Base-by-base conservation (phyloP, 768 basidiomycete species). In the Panaeolus papilionaceus region DNA sequence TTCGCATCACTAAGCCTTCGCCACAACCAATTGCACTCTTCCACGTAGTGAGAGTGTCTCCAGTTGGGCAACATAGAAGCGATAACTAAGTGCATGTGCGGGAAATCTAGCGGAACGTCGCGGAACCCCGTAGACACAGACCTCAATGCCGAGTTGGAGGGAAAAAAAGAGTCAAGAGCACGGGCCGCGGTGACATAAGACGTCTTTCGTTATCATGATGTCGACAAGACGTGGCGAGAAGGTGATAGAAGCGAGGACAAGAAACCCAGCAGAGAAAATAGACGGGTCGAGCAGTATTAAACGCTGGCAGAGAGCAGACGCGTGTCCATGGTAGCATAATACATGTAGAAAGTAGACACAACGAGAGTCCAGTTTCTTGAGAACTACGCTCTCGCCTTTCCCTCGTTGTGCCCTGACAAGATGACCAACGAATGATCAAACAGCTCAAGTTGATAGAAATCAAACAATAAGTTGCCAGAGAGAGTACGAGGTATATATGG, bases 361-460 rank as follows among this genome's bases (percentile, higher is more conserved):
- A 58, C 54, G 28, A 33, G 54, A 28, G 54, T 58, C 54, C 54
- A 58, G 54, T 58, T 58, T 58, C 54, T 28, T 58, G 54, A 58
- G 54, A 28, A 58, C 54, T 58, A 58, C 54, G 54, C 54, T 58
- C 54, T 33, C 54, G 28, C 54, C 28, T 58, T 58, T 58, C 54
- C 28, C 54, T 16, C 54, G 54, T 33, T 58, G 54, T 37, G 54
- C 28, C 6, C 33, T 58, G 3, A 37, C 54, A 58, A 33, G 47
- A 12, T 9, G 8, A 4, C 47, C 20, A 49, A 20, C 20, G 20
- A 23, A 45, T 14, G 11, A 23, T 42, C 5, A 33, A 5, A 33
- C 33, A 33, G 2, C 5, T 5, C 33, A 33, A 33, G 33, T 33
- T 33, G 5, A 33, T 33, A 33, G 33, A 3, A 3, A 33, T 33